Evolutionary conservation across 345 rosid species (phyloP).

Genomic region (Gossypium mustelinum): DNA sequence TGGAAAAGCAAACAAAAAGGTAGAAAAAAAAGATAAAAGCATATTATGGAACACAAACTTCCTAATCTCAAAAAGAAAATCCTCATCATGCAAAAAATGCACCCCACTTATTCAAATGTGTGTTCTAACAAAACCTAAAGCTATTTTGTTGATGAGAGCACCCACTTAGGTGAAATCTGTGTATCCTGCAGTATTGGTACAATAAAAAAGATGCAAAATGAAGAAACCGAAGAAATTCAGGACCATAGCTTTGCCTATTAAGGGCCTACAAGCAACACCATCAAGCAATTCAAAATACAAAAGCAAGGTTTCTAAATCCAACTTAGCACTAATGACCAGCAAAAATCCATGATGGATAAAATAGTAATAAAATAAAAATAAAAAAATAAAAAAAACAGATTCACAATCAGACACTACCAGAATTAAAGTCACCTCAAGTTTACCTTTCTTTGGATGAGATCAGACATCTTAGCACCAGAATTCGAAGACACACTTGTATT

Average conservation of each 20-base stretch:
- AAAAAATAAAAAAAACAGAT: background rate
- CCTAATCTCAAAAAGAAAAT: background rate
- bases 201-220: background rate
- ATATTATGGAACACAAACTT: background rate
- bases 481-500: slow-evolving; percentile 49
- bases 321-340: background rate
- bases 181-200: background rate
- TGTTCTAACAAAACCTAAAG: too few species aligned
- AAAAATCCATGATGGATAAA: background rate
- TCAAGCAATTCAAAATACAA: background rate
- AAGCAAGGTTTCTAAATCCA: background rate
- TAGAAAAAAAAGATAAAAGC: slow-evolving; percentile 13
- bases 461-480: slow-evolving; percentile 65
- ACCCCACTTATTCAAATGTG: background rate
- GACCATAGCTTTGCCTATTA: background rate
- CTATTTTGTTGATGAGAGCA: too few species aligned
- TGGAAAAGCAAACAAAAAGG: background rate
- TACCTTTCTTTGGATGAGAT: slow-evolving; percentile 83
- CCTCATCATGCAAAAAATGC: background rate
- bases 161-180: too few species aligned
- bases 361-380: background rate
- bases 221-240: background rate
- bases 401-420: background rate
- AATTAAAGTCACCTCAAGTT: slow-evolving; percentile 8
- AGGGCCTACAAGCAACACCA: background rate